Evolutionary conservation across 2,329 filamentous ascomycete genomes (phyloP).

Genomic region (Ascosphaera pollenicola): DNA sequence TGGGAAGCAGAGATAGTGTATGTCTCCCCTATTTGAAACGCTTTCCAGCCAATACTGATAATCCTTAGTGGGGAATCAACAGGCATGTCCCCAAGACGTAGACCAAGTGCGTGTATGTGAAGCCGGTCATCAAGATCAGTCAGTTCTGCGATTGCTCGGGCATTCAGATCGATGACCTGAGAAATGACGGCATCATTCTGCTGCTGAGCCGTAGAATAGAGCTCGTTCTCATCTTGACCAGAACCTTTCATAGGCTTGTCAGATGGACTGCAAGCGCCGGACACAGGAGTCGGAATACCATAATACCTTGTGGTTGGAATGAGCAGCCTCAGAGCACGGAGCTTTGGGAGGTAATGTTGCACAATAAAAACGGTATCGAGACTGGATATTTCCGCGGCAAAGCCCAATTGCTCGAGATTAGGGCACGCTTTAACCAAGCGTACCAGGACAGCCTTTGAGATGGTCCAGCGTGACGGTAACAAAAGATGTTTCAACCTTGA

Average conservation of each 20-base stretch:
- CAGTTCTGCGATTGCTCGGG: constrained; percentile 12
- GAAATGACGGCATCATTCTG: not conserved
- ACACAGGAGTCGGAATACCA: not conserved
- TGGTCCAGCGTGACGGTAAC: constrained; percentile 31
- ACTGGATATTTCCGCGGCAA: constrained; percentile 23
- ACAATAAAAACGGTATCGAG: constrained; percentile 18
- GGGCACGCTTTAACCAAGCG: constrained; percentile 32
- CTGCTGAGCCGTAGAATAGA: not conserved
- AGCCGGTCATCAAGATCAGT: constrained; percentile 17
- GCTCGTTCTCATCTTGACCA: not conserved
- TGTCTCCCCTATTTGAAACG: constrained; percentile 16
- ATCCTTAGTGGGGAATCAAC: constrained; percentile 14
- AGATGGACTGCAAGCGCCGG: not conserved
- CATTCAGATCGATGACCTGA: constrained; percentile 1
- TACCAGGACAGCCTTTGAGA: constrained; percentile 26
- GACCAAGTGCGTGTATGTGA: constrained; percentile 12
- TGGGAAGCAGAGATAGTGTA: constrained; percentile 12
- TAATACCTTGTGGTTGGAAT: constrained; percentile 11
- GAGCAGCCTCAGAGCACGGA: constrained; percentile 19
- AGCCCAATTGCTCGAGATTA: constrained; percentile 34
- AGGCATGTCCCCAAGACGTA: constrained; percentile 12
- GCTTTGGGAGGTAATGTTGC: constrained; percentile 19
- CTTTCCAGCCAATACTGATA: constrained; percentile 18
- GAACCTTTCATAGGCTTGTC: not conserved
- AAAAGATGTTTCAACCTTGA: constrained; percentile 32